Conservation (phyloP, 768 basidiomycete species). For the Macrolepiota dolichaula region DNA sequence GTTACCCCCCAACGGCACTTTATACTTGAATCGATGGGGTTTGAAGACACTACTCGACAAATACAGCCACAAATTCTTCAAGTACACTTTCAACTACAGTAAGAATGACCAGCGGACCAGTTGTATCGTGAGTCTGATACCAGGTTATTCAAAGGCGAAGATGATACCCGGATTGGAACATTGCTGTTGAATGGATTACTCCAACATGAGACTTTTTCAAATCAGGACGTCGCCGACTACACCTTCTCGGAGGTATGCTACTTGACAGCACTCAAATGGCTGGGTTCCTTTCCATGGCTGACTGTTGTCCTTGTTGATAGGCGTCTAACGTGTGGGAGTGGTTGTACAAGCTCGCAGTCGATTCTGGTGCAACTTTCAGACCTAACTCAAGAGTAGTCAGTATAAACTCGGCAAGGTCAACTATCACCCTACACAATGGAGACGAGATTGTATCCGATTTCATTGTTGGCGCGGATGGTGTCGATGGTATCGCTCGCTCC, state of each 20-base stretch:
- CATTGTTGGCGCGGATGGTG: slow-evolving; percentile 61
- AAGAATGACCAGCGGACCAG: background rate
- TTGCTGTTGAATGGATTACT: background rate
- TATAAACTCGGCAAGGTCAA: slow-evolving; percentile 27
- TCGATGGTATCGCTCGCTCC: slow-evolving; percentile 34
- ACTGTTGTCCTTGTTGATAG: slow-evolving; percentile 23
- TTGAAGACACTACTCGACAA: slow-evolving; percentile 2
- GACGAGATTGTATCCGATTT: slow-evolving; percentile 45
- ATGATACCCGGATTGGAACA: background rate
- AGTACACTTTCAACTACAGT: background rate
- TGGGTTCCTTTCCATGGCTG: background rate
- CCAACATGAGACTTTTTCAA: slow-evolving; percentile 16
- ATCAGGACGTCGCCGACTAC: slow-evolving; percentile 35
- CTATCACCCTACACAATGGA: slow-evolving; percentile 38
- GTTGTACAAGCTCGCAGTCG: slow-evolving; percentile 41
- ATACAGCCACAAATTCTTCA: slow-evolving; percentile 3
- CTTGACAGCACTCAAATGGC: background rate
- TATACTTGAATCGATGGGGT: slow-evolving; percentile 5
- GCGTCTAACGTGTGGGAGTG: slow-evolving; percentile 49
- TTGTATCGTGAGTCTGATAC: background rate
- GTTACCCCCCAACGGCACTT: slow-evolving; percentile 4
- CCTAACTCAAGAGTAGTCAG: slow-evolving; percentile 34
- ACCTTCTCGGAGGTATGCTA: slow-evolving; percentile 38
- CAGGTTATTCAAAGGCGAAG: background rate
- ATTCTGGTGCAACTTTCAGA: slow-evolving; percentile 45